Evolutionary conservation across 2,329 filamentous ascomycete species (phyloP).

Genomic region (Dactylonectria estremocensis): DNA sequence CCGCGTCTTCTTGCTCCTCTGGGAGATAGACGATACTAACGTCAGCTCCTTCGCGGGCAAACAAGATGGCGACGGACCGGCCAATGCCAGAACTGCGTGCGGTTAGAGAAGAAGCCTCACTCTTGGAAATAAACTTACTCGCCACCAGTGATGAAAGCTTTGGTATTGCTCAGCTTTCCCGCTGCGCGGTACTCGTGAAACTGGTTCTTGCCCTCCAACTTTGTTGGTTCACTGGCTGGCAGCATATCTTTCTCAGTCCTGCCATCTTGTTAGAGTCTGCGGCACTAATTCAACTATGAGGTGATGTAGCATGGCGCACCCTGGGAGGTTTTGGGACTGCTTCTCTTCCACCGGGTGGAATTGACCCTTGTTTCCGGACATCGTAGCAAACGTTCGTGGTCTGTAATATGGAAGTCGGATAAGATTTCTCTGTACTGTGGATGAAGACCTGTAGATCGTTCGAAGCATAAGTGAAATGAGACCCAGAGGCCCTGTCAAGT

Average conservation of each 20-base stretch:
- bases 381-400: slow-evolving; percentile 9
- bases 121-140: slow-evolving; percentile 58
- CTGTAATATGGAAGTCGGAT: neutral
- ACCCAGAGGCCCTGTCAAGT: neutral
- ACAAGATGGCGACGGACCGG: slow-evolving; percentile 67
- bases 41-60: slow-evolving; percentile 72
- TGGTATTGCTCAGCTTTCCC: slow-evolving; percentile 65
- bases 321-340: slow-evolving; percentile 57
- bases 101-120: neutral
- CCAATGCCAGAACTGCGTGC: slow-evolving; percentile 67
- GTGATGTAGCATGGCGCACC: slow-evolving; percentile 42
- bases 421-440: neutral
- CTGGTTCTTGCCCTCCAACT: slow-evolving; percentile 56
- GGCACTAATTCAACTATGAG: neutral
- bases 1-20: slow-evolving; percentile 69
- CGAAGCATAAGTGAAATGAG: neutral
- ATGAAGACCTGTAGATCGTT: neutral
- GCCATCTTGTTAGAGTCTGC: neutral
- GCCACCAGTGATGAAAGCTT: slow-evolving; percentile 69
- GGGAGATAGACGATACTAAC: slow-evolving; percentile 70
- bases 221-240: slow-evolving; percentile 58
- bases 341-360: slow-evolving; percentile 54
- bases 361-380: slow-evolving; percentile 47
- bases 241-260: slow-evolving; percentile 57
- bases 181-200: slow-evolving; percentile 60